Conservation (phyloP, 176 grass and related monocot species). For the Triticum dicoccoides region DNA sequence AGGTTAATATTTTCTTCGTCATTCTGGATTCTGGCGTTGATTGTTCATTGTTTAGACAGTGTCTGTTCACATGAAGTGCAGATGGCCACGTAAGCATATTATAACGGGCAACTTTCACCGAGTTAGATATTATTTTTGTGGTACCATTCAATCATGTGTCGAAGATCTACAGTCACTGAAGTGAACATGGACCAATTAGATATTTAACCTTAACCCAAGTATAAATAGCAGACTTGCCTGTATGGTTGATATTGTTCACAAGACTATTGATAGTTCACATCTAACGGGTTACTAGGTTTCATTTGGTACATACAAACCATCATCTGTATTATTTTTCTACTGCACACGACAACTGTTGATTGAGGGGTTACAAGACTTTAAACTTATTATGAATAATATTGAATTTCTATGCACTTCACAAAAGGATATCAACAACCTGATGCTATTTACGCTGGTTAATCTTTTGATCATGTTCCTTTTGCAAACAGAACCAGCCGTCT, state of each 20-base stretch:
- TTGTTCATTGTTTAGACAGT: constrained; percentile 8
- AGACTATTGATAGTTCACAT: constrained; percentile 10
- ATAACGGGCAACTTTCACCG: background rate
- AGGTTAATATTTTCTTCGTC: constrained; percentile 5
- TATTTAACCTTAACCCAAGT: background rate
- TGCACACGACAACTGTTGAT: background rate
- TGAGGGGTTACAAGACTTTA: background rate
- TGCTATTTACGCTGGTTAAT: constrained; percentile 16
- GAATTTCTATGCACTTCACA: background rate
- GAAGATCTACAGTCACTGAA: background rate
- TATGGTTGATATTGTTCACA: background rate
- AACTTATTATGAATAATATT: background rate
- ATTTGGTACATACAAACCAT: background rate
- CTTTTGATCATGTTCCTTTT: constrained; percentile 15
- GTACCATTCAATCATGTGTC: background rate
- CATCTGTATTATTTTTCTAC: constrained; percentile 5
- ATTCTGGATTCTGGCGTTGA: background rate
- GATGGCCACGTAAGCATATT: background rate
- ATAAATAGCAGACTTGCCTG: background rate
- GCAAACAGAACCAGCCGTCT: constrained; percentile 41
- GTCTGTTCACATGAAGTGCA: constrained; percentile 1
- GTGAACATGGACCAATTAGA: background rate
- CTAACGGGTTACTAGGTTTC: constrained; percentile 11
- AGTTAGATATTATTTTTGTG: background rate
- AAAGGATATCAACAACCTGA: background rate